Conservation (phyloP, 306 rosid species). For the Rosa chinensis region DNA sequence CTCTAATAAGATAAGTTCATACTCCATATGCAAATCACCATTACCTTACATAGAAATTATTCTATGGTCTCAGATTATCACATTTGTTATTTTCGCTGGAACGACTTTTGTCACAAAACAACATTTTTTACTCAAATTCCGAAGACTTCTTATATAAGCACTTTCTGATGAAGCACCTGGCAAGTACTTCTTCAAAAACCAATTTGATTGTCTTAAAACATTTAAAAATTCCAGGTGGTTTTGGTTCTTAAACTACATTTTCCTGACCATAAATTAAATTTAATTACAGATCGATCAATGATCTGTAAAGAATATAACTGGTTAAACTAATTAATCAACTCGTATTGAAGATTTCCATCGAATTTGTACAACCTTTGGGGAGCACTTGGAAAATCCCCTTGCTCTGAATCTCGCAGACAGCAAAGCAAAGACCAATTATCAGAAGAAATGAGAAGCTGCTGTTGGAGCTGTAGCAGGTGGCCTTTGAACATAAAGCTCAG, state of each 20-base stretch:
- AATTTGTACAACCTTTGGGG: constrained; percentile 16
- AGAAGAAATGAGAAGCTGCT: constrained; percentile 24
- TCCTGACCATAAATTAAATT: neutral
- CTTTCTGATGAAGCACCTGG: neutral
- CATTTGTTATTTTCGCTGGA: too few relatives aligned
- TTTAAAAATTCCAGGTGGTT: neutral
- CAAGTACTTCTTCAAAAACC: neutral
- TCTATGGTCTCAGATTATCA: too few relatives aligned
- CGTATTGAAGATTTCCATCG: constrained; percentile 15
- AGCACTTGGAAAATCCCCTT: constrained; percentile 22
- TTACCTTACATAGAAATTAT: too few relatives aligned
- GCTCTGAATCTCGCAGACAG: constrained; percentile 12
- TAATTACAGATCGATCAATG: neutral
- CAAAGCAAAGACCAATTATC: neutral
- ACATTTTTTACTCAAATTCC: too few relatives aligned
- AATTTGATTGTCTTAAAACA: neutral
- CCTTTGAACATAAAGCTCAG: constrained; percentile 14
- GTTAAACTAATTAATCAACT: neutral
- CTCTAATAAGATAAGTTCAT: too few relatives aligned
- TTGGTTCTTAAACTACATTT: neutral
- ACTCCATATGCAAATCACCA: too few relatives aligned
- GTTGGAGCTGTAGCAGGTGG: constrained; percentile 16
- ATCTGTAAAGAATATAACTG: neutral
- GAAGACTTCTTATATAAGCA: neutral
- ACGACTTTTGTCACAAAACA: neutral